Base-by-base conservation (phyloP, 139 green algal genomes). In the Chlorella ohadii region DNA sequence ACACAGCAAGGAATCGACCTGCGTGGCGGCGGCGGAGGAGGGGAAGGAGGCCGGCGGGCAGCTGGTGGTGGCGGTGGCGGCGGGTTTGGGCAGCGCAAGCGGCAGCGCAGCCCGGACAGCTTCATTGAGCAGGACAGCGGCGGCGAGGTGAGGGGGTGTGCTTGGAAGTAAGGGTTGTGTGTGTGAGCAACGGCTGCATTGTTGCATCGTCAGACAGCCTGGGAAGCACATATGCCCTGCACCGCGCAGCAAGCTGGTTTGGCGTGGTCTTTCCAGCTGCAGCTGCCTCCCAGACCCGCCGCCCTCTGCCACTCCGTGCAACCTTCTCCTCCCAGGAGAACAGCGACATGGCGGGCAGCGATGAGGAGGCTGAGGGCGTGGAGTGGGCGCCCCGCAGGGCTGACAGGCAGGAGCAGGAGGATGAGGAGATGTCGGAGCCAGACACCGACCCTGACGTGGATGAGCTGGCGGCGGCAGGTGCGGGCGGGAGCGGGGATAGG, bases 91-190 rank as follows among this genome's bases (percentile, higher is more conserved):
- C 56, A 44, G 57, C 76, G 59, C 57, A 82, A 74, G 78, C 78
- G 78, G 15, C 28, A 74, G 41, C 63, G 63, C 78, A 83, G 78
- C 63, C 61, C 61, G 4, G 78, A 83, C 63, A 83, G 78, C 78
- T 83, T 83, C 63, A 83, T 83, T 36, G 78, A 82, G 76, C 56
- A 82, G 59, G 76, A 83, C 63, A 74, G 78, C 63, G 78, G 28
- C n/a, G 63, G 41, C 63, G 78, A 75, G 78, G 78, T 83, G 78
- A 28, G 72, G 16, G 38, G 16, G 34, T n/a, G n/a, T n/a, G n/a
- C n/a, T n/a, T n/a, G n/a, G 65, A 2, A 25, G 3, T 41, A 4
- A 66, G 22, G 59, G 6, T 31, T 27, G 59, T 66, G 59, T 28
- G 3, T 66, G 59, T 2, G 33, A 55, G 59, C 2, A 66, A 6